Base-by-base conservation (phyloP, 2,329 filamentous ascomycete genomes). In the Aspergillus tanneri region DNA sequence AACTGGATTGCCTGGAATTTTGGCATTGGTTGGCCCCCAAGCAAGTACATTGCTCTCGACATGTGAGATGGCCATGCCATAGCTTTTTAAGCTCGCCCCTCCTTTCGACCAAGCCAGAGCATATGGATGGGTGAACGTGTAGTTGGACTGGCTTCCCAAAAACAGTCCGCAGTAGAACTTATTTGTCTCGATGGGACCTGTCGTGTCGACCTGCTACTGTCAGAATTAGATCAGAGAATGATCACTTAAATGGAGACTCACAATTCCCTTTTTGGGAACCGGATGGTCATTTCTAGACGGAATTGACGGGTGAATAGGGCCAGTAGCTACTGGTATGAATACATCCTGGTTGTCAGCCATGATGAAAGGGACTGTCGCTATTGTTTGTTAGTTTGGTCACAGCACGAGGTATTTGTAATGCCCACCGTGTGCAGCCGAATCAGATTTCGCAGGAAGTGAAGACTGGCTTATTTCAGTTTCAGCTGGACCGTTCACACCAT, bases 151-250 rank as follows among this genome's bases (percentile, higher is more conserved):
- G 35, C 77, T 78, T 4, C 84, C 86, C 0, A 96, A 75, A 66
- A 90, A 90, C 54, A 93, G 83, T 61, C 93, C 93, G 58, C 85
- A 78, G 59, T 88, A 89, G 66, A 90, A 91, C 62, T 76, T 76
- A 57, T 76, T 76, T 6, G 74, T 76, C 41, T 72, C 64, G 46
- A 75, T 67, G 1, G 74, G 73, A 9, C 50, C 54, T 2, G 56
- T 59, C 3, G 62, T 53, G 41, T 65, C 58, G 18, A 57, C 56
- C 69, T 72, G 39, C 14, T 2, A 4, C 11, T 22, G 35, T 61
- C 49, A 61, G 58, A n/a, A 19, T 3, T 12, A 11, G 39, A 12
- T 27, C 5, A 12, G 10, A 23, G 8, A 30, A 8, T 14, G 2
- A 10, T 9, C 3, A n/a, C 6, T 23, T 5, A 30, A 5, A 3